These are phyloP conservation scores for Fusarium hainanense DNA, from an alignment of 2,329 filamentous ascomycete genomes.

Conservation along the genomic window DNA sequence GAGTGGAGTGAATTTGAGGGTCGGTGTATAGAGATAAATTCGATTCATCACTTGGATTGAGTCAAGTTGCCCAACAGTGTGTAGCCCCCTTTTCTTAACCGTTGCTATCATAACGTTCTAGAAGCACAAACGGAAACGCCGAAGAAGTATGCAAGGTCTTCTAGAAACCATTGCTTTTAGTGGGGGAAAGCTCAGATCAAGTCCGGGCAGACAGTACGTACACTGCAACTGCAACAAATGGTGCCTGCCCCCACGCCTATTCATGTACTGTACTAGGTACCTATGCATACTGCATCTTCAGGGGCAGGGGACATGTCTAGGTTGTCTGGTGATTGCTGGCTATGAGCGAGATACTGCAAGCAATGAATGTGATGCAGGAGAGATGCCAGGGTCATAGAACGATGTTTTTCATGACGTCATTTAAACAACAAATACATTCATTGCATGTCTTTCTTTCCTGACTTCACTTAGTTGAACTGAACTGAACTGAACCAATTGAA, in stretches of 20 bases:
- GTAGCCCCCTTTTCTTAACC: neutral
- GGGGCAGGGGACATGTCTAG: constrained; percentile 4
- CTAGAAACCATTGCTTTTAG: constrained; percentile 14
- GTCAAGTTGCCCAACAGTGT: constrained; percentile 2
- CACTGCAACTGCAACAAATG: neutral
- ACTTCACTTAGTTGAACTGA: neutral
- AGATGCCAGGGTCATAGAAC: neutral
- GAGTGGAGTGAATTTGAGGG: neutral
- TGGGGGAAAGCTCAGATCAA: neutral
- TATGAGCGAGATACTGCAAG: constrained; percentile 18
- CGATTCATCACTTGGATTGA: neutral
- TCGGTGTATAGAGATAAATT: neutral
- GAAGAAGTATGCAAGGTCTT: constrained; percentile 15
- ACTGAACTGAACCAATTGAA: neutral
- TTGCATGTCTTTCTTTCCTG: neutral
- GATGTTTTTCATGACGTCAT: constrained; percentile 18
- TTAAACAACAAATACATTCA: neutral
- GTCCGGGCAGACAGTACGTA: neutral
- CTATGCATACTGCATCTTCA: constrained; percentile 2
- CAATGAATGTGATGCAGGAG: constrained; percentile 21
- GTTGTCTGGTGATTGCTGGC: neutral
- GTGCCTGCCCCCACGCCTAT: constrained; percentile 8
- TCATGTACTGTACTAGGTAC: neutral
- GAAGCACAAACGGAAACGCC: constrained; percentile 21
- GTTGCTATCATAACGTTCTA: constrained; percentile 3